phyloP scores from a whole-genome alignment of 257 asterid species.

The Scutellaria barbata region DNA sequence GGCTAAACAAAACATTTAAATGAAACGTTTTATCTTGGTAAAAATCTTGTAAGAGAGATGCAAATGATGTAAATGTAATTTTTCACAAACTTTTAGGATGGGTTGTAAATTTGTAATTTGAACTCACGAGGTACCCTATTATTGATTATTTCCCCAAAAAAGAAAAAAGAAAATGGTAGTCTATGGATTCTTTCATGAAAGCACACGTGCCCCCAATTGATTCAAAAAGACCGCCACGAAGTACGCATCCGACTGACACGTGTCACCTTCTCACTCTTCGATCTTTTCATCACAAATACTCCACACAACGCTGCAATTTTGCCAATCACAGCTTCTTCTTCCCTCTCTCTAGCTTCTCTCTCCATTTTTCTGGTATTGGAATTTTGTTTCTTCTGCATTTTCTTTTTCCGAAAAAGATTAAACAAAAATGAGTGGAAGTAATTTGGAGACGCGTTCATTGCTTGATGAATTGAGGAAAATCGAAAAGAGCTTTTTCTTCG shows the following conservation, averaged over 20 bases:
- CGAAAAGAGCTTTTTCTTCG: constrained; percentile 59
- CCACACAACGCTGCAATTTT: background rate
- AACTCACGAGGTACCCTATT: too few relatives aligned
- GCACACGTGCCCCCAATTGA: background rate
- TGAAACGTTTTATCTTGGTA: too few relatives aligned
- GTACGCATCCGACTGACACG: constrained; percentile 41
- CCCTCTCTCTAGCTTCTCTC: background rate
- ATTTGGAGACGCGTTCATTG: constrained; percentile 66
- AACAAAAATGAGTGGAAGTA: constrained; percentile 52
- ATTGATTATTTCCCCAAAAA: too few relatives aligned
- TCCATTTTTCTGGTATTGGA: background rate
- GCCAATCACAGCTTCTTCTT: background rate
- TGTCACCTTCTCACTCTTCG: constrained; percentile 35
- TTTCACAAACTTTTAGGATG: too few relatives aligned
- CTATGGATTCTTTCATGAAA: background rate
- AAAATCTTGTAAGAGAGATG: too few relatives aligned
- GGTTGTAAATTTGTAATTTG: too few relatives aligned
- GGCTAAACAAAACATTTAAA: too few relatives aligned
- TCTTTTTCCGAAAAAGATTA: background rate
- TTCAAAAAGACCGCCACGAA: constrained; percentile 41
- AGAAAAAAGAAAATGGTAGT: too few relatives aligned
- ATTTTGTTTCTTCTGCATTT: background rate
- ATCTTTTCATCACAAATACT: constrained; percentile 24
- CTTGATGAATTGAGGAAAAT: constrained; percentile 68
- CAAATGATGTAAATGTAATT: too few relatives aligned